Conservation (phyloP, 139 green algal genomes). For the Pleodorina starrii region DNA sequence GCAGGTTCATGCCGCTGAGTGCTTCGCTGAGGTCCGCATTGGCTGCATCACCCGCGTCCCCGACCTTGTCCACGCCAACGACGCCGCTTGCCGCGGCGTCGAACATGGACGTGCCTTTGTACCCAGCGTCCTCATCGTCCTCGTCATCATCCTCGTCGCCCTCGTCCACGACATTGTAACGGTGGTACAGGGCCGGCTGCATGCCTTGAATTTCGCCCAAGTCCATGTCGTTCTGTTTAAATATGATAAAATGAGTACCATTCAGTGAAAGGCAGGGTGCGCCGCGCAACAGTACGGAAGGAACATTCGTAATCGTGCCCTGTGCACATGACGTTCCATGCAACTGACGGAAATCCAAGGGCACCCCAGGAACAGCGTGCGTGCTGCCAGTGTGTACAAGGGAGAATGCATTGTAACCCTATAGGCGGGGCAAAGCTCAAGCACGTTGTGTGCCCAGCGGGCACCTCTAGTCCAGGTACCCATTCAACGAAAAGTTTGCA, state of each 20-base stretch:
- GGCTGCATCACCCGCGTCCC: not conserved
- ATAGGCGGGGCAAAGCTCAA: too few relatives aligned
- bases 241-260: not conserved
- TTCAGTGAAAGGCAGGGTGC: not conserved
- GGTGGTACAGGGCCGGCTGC: conserved; percentile 70
- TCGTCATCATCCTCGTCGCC: conserved; percentile 71
- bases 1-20: conserved; percentile 34
- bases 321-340: too few relatives aligned
- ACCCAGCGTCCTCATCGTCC: conserved; percentile 49
- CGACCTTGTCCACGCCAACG: not conserved
- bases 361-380: too few relatives aligned
- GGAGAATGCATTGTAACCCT: too few relatives aligned
- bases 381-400: too few relatives aligned
- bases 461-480: too few relatives aligned
- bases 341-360: too few relatives aligned
- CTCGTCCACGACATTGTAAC: conserved; percentile 69
- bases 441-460: too few relatives aligned
- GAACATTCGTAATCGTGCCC: too few relatives aligned
- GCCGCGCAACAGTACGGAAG: too few relatives aligned
- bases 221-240: conserved; percentile 68
- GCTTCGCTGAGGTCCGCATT: conserved; percentile 22
- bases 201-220: conserved; percentile 74
- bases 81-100: not conserved
- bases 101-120: conserved; percentile 40
- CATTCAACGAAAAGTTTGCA: too few relatives aligned